phyloP scores from a whole-genome alignment of 2,329 filamentous ascomycete species.

The Fusarium tricinctum region DNA sequence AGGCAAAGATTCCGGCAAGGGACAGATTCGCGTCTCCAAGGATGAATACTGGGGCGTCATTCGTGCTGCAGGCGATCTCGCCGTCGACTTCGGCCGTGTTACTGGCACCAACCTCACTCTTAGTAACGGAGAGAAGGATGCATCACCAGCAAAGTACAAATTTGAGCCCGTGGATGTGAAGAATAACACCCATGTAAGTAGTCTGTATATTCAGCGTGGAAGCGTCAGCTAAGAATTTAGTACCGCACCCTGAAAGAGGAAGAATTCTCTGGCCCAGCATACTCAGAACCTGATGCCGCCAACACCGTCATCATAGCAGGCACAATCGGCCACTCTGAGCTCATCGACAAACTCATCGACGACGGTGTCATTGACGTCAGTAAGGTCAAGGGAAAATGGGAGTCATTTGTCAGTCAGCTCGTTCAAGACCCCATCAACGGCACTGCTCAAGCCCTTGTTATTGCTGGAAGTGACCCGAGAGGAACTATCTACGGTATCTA shows the following conservation, averaged over 20 bases:
- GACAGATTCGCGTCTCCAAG: constrained; percentile 68
- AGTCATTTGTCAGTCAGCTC: constrained; percentile 73
- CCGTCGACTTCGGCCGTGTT: constrained; percentile 77
- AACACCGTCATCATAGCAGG: constrained; percentile 75
- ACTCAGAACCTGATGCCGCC: constrained; percentile 57
- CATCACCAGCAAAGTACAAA: constrained; percentile 57
- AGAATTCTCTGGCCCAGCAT: constrained; percentile 58
- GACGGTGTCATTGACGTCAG: constrained; percentile 58
- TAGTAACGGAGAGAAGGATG: constrained; percentile 61
- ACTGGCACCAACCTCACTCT: constrained; percentile 75
- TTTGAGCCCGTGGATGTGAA: constrained; percentile 61
- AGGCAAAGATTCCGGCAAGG: constrained; percentile 1
- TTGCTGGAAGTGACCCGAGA: constrained; percentile 70
- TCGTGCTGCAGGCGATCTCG: constrained; percentile 76
- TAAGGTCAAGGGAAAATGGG: constrained; percentile 74
- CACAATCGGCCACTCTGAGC: constrained; percentile 74
- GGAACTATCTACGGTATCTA: constrained; percentile 73
- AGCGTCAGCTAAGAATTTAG: background rate
- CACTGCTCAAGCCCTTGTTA: constrained; percentile 63
- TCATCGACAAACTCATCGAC: constrained; percentile 58
- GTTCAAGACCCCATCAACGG: constrained; percentile 62
- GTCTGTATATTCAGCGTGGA: rapidly evolving
- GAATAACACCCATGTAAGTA: constrained; percentile 63
- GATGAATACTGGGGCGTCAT: constrained; percentile 78
- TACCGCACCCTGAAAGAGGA: constrained; percentile 40